Conservation (phyloP, 202 grass and related monocot species). For the Musa balbisiana region DNA sequence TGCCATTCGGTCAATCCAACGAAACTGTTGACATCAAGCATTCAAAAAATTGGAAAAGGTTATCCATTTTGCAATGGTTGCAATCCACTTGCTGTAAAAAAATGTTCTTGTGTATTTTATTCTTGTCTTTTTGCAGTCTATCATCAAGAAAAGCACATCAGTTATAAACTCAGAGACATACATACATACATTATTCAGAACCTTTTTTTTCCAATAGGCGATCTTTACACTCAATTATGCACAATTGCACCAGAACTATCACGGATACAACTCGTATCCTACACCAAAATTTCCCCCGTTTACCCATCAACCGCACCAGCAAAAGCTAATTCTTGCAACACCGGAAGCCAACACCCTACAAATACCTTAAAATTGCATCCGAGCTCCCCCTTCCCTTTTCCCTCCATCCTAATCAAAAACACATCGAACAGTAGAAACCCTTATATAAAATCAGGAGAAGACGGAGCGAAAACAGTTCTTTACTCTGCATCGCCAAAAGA, state of each 20-base stretch:
- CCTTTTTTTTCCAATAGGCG: too few species aligned
- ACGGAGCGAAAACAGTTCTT: too few species aligned
- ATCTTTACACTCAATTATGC: too few species aligned
- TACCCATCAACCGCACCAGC: background rate
- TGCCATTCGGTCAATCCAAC: slow-evolving; percentile 40
- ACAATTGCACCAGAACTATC: too few species aligned
- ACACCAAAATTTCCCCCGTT: too few species aligned
- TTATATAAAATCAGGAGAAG: background rate
- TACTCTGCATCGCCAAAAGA: background rate
- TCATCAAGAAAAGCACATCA: too few species aligned
- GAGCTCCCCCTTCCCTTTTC: background rate
- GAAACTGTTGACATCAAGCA: background rate
- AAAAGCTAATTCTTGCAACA: background rate
- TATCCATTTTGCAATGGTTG: background rate
- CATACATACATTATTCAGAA: too few species aligned
- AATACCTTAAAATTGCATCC: background rate
- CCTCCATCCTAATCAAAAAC: background rate
- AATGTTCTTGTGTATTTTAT: too few species aligned
- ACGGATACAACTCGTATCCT: too few species aligned
- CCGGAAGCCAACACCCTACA: background rate
- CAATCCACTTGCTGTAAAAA: background rate
- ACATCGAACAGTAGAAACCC: background rate
- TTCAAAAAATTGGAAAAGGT: too few species aligned
- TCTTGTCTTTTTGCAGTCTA: too few species aligned
- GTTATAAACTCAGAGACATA: too few species aligned